Conservation (phyloP, 352 stramenopile genomes). For the Globisporangium abappressorium region DNA sequence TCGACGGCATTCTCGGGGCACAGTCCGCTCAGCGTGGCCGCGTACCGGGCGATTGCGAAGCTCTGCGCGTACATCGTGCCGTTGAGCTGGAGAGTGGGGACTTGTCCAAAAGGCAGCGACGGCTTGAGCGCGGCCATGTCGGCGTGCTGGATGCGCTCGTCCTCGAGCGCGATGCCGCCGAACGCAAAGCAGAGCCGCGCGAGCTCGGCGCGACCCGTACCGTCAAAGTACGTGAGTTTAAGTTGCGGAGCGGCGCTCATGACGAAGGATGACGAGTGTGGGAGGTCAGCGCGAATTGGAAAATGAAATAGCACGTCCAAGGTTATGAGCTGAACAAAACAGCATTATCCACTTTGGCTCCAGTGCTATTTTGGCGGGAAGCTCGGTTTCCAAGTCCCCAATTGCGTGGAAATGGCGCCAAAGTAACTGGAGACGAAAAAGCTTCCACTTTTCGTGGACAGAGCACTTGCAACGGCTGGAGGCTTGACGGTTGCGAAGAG, state of each 20-base stretch:
- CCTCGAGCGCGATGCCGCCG: slow-evolving; percentile 61
- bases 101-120: slow-evolving; percentile 45
- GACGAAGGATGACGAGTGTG: too few species aligned
- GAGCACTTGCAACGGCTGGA: too few species aligned
- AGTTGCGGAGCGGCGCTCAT: slow-evolving; percentile 21
- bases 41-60: slow-evolving; percentile 59
- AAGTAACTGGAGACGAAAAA: too few species aligned
- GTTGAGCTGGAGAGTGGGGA: slow-evolving; percentile 51
- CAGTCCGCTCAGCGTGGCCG: slow-evolving; percentile 44
- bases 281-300: too few species aligned
- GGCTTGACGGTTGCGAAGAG: too few species aligned
- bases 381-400: too few species aligned
- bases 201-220: slow-evolving; percentile 49
- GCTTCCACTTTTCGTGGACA: too few species aligned
- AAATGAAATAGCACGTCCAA: too few species aligned
- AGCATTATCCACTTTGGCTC: too few species aligned
- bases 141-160: slow-evolving; percentile 45
- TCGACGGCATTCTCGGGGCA: slow-evolving; percentile 53
- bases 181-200: slow-evolving; percentile 50
- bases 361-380: too few species aligned
- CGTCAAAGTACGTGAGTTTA: slow-evolving; percentile 76
- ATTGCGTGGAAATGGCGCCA: too few species aligned
- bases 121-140: slow-evolving; percentile 54
- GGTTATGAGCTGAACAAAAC: too few species aligned
- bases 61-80: slow-evolving; percentile 50